Conservation (phyloP, 148 eudicot genomes). For the Fagopyrum tataricum region DNA sequence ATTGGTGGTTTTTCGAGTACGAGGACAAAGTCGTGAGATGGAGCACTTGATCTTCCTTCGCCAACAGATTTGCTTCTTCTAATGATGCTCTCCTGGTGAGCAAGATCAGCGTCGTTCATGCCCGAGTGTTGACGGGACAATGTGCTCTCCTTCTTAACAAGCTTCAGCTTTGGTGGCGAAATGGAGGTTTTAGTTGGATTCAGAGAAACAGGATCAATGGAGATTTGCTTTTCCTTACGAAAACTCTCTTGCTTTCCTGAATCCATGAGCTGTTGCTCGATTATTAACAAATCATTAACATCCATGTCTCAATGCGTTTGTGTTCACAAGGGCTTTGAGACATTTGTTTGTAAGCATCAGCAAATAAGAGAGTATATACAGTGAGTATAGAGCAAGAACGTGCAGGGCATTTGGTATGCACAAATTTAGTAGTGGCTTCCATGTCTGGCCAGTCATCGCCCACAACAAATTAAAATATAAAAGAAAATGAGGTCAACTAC, state of each 20-base stretch:
- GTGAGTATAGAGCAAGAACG: too few relatives aligned
- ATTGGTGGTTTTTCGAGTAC: conserved; percentile 26
- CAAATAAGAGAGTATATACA: too few relatives aligned
- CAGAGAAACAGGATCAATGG: conserved; percentile 65
- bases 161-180: conserved; percentile 37
- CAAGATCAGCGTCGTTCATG: conserved; percentile 40
- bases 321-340: too few relatives aligned
- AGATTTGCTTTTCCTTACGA: conserved; percentile 57
- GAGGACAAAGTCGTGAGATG: conserved; percentile 51
- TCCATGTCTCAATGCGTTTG: conserved; percentile 16
- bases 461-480: too few relatives aligned
- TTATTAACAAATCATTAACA: conserved; percentile 26
- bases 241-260: conserved; percentile 15
- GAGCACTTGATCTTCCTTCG: conserved; percentile 34
- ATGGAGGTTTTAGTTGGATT: conserved; percentile 23
- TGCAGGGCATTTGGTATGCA: too few relatives aligned
- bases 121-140: conserved; percentile 30
- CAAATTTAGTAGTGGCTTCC: too few relatives aligned
- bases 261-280: conserved; percentile 25
- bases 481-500: too few relatives aligned
- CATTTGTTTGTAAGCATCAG: too few relatives aligned
- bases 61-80: conserved; percentile 54
- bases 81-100: conserved; percentile 32
- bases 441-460: too few relatives aligned
- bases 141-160: conserved; percentile 23